phyloP scores from a whole-genome alignment of 371 early-diverging fungal species.

The Mortierella sp. region DNA sequence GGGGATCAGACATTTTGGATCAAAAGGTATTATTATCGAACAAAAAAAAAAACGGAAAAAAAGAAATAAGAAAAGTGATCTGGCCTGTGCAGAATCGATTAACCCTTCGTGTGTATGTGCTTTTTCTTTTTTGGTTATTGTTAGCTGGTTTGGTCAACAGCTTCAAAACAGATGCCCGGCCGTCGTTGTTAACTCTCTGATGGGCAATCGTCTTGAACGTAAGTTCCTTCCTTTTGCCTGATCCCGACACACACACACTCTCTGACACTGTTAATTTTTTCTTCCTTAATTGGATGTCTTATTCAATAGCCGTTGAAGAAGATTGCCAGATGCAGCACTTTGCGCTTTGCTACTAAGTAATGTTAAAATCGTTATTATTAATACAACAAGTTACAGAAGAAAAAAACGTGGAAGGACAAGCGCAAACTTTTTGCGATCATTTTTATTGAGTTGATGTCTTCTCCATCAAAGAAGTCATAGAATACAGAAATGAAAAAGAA shows the following conservation, averaged over 20 bases:
- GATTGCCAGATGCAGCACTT: conserved; percentile 18
- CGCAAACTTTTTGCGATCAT: too few species aligned
- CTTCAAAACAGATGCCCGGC: conserved; percentile 18
- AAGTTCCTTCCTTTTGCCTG: conserved; percentile 12
- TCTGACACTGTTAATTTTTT: neutral
- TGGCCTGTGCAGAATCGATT: too few species aligned
- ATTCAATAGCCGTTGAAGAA: conserved; percentile 13
- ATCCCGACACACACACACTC: neutral
- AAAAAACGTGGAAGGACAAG: neutral
- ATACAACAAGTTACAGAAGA: neutral
- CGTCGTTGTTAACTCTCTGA: conserved; percentile 16
- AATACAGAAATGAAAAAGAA: neutral
- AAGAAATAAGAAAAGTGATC: neutral
- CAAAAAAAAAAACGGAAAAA: neutral
- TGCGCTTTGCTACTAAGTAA: conserved; percentile 39
- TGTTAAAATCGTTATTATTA: neutral
- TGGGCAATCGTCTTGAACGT: conserved; percentile 45
- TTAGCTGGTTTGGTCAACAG: conserved; percentile 41
- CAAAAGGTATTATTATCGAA: conserved; percentile 22
- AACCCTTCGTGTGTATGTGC: too few species aligned
- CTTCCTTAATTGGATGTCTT: neutral
- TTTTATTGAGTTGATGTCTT: too few species aligned
- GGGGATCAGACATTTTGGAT: conserved; percentile 38
- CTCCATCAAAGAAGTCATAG: neutral
- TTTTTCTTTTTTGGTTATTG: neutral